Percentiles rank a stretch among this genome's conserved stretches.
Conservation (phyloP, 371 early-diverging fungal species). For the Actinomucor elegans region DNA sequence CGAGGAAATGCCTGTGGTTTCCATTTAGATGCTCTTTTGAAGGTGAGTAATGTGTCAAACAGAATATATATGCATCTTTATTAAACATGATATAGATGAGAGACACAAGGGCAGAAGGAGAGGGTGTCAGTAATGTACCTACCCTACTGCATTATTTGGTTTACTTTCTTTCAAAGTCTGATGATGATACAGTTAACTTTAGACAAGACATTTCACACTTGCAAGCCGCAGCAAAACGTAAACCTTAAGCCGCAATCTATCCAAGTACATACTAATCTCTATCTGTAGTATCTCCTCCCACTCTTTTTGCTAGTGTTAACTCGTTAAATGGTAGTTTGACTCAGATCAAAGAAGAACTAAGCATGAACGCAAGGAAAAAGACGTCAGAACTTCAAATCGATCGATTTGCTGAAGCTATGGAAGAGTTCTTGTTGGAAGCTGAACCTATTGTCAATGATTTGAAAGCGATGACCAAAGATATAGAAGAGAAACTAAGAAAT, state of each 20-base stretch:
- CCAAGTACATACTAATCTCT: too few relatives aligned
- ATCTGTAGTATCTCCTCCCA: constrained; percentile 58
- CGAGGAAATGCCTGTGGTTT: constrained; percentile 86
- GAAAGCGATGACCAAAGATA: constrained; percentile 33
- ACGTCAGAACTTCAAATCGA: constrained; percentile 54
- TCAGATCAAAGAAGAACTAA: constrained; percentile 61
- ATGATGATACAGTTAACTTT: constrained; percentile 59
- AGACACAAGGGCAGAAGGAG: constrained; percentile 67
- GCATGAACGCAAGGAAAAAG: constrained; percentile 23
- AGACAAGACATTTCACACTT: constrained; percentile 69
- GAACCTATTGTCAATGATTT: constrained; percentile 40
- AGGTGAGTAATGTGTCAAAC: constrained; percentile 34
- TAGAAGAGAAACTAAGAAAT: constrained; percentile 61
- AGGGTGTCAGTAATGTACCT: constrained; percentile 54
- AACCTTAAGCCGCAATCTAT: not conserved
- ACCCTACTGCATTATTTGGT: constrained; percentile 81
- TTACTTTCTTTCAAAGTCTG: constrained; percentile 58
- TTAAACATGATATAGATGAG: constrained; percentile 68
- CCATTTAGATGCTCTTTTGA: constrained; percentile 67
- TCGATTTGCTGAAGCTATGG: constrained; percentile 66
- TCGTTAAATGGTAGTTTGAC: constrained; percentile 55
- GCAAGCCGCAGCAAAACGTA: constrained; percentile 68
- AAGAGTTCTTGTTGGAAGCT: constrained; percentile 45
- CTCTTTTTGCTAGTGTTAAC: constrained; percentile 62
- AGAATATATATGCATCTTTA: not conserved